phyloP scores from a whole-genome alignment of 148 eudicot genomes.

The Persicaria maculosa region DNA sequence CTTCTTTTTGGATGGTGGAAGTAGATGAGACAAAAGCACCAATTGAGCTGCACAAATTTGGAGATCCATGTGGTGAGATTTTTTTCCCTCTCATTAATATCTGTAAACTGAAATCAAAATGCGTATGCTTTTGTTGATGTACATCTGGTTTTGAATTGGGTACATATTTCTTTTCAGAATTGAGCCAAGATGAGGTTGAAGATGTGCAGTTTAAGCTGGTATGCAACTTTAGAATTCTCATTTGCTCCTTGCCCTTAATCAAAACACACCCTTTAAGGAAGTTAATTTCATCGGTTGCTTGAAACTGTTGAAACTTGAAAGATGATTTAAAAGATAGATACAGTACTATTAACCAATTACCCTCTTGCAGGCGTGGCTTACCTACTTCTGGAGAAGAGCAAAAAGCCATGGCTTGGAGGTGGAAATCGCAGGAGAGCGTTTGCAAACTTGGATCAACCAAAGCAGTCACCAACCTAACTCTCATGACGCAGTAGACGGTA shows the following conservation, averaged over 20 bases:
- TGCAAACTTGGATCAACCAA: slow-evolving; percentile 55
- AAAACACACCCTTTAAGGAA: neutral
- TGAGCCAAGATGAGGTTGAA: slow-evolving; percentile 72
- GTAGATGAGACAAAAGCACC: slow-evolving; percentile 72
- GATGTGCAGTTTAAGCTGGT: slow-evolving; percentile 87
- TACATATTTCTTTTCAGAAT: slow-evolving; percentile 35
- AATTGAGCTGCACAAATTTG: slow-evolving; percentile 38
- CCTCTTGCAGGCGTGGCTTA: slow-evolving; percentile 61
- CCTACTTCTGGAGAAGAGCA: slow-evolving; percentile 84
- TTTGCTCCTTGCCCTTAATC: neutral
- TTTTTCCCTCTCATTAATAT: neutral
- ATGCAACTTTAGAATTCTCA: slow-evolving; percentile 3
- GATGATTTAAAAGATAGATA: neutral
- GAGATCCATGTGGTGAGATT: slow-evolving; percentile 63
- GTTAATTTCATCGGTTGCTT: neutral
- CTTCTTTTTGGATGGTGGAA: slow-evolving; percentile 11
- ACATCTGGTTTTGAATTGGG: neutral
- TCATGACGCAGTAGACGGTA: slow-evolving; percentile 84
- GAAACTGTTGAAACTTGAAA: no score
- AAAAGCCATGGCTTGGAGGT: slow-evolving; percentile 56
- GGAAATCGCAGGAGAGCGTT: slow-evolving; percentile 70
- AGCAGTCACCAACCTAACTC: slow-evolving; percentile 39
- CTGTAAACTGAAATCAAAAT: neutral
- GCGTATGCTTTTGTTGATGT: neutral
- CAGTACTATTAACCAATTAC: neutral